phyloP scores from a whole-genome alignment of 441 rosid species.

The Adansonia madagascariensis region DNA sequence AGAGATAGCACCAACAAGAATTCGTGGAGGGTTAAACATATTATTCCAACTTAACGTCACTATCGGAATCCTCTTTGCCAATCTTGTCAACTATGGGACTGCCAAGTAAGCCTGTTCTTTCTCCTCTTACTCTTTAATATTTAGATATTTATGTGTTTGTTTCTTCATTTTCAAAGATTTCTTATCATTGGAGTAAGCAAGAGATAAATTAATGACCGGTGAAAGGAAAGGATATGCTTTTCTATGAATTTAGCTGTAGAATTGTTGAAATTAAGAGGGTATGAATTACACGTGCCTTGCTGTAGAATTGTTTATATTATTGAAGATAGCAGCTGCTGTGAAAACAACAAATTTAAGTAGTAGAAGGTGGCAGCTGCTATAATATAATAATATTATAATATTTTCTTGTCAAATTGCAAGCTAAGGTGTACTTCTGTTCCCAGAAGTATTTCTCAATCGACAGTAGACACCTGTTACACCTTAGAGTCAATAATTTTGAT shows the following conservation, averaged over 20 bases:
- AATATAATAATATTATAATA: neutral
- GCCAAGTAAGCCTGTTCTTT: conserved; percentile 54
- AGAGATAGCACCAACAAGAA: conserved; percentile 88
- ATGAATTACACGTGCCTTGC: neutral
- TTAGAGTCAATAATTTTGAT: neutral
- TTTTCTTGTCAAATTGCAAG: conserved; percentile 7
- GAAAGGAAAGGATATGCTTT: neutral
- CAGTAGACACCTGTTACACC: neutral
- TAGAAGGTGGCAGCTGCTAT: neutral
- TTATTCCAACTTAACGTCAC: conserved; percentile 92
- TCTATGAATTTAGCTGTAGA: neutral
- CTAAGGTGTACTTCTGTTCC: no score
- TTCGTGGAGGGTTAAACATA: conserved; percentile 87
- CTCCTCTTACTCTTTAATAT: neutral
- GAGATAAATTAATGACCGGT: neutral
- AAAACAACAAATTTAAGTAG: conserved; percentile 2
- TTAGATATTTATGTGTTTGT: neutral
- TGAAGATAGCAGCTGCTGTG: neutral
- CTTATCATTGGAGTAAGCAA: neutral
- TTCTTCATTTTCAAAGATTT: neutral
- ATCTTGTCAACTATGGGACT: conserved; percentile 85
- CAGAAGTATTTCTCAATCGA: neutral
- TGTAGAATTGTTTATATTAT: neutral
- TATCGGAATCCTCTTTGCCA: conserved; percentile 86
- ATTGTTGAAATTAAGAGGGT: neutral